phyloP scores from a whole-genome alignment of 805 yeast species.

The Wickerhamiella galacta region DNA sequence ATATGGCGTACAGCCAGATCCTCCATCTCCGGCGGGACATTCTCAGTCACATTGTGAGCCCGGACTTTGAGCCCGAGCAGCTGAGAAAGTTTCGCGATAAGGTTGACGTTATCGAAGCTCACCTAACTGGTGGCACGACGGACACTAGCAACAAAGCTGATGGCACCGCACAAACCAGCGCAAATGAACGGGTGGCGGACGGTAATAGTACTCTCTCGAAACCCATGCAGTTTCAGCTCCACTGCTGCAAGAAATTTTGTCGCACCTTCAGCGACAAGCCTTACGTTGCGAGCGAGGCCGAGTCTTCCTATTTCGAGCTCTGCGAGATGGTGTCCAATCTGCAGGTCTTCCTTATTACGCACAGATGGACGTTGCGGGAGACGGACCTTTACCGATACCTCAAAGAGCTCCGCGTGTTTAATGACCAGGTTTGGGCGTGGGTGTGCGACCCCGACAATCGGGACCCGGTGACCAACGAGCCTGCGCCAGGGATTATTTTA shows the following conservation, averaged over 20 bases:
- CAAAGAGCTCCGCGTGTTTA: conserved; percentile 53
- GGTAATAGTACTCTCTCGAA: not conserved
- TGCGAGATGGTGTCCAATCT: conserved; percentile 51
- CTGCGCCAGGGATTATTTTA: conserved; percentile 1
- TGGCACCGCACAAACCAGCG: not conserved
- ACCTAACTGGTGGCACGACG: not conserved
- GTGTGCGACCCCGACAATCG: not conserved
- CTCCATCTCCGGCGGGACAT: conserved; percentile 15
- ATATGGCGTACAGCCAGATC: conserved; percentile 11
- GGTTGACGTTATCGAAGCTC: conserved; percentile 4
- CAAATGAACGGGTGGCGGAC: not conserved
- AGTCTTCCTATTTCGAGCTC: conserved; percentile 46
- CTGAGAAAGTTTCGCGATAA: conserved; percentile 6
- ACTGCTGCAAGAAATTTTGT: conserved; percentile 5
- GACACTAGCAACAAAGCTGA: not conserved
- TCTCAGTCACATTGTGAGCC: conserved; percentile 6
- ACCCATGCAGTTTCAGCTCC: conserved; percentile 7
- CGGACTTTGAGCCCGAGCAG: conserved; percentile 3
- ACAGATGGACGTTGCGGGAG: conserved; percentile 95
- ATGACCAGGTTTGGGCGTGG: conserved; percentile 29
- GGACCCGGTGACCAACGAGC: not conserved
- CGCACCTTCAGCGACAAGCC: conserved; percentile 11
- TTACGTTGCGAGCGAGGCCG: conserved; percentile 31
- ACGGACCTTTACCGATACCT: conserved; percentile 84
- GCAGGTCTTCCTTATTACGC: conserved; percentile 72